These are phyloP conservation scores for Linnemannia exigua DNA, from an alignment of 192 early-diverging fungal genomes.

Conservation along the genomic window DNA sequence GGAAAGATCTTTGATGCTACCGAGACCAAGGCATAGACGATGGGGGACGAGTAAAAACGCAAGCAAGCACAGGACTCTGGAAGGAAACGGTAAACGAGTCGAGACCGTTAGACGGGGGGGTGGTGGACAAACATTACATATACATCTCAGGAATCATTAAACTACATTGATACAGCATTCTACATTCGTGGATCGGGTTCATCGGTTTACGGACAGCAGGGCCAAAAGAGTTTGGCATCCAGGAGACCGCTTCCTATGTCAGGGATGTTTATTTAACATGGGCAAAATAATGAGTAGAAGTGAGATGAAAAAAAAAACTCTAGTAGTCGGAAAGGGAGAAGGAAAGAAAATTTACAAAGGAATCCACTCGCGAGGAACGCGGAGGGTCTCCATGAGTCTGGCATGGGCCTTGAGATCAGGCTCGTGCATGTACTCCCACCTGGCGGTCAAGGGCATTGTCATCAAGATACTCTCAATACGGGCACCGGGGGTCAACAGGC, in stretches of 20 bases:
- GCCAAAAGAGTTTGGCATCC: no score
- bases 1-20: constrained; percentile 51
- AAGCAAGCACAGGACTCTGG: background rate
- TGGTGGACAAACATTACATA: background rate
- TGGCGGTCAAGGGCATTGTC: constrained; percentile 92
- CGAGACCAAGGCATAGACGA: constrained; percentile 44
- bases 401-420: constrained; percentile 76
- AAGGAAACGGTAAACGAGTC: no score
- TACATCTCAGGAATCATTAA: background rate
- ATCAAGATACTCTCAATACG: constrained; percentile 97
- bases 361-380: constrained; percentile 86
- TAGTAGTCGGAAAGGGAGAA: no score
- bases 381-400: constrained; percentile 83
- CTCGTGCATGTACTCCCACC: constrained; percentile 95
- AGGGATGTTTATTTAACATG: background rate
- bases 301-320: background rate
- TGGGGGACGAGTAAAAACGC: background rate
- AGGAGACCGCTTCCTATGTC: background rate
- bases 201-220: no score
- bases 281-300: background rate
- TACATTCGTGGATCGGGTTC: background rate
- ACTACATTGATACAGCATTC: background rate
- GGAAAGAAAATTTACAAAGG: constrained; percentile 19
- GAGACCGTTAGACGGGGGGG: background rate
- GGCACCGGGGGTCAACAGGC: constrained; percentile 94